Evolutionary conservation across 768 basidiomycete genomes (phyloP), one percentile per base, ranked within the genome.

Genomic region (Russula brevipes): DNA sequence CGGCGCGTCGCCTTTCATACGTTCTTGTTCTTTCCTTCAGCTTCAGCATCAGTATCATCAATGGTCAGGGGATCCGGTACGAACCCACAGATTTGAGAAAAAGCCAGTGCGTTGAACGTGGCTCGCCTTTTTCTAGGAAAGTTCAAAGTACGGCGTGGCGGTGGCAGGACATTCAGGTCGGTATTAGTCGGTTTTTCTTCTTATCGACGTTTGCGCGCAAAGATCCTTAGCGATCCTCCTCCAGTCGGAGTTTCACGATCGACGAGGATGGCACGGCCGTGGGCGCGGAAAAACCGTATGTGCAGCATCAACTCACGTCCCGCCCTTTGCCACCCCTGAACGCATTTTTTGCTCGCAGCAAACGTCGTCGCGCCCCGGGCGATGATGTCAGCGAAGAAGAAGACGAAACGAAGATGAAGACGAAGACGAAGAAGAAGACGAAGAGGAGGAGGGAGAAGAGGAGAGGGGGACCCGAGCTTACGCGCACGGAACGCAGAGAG

Each of bases 401-500:
- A 16, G 75, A 76, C 31, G 79, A 79, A 0, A 76, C 31, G 79
- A 79, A 0, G 78, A 78, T 0, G 79, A 76, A 0, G 75, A 77
- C 0, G 79, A 80, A 1, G 80, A 83, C 2, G 78, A 78, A 10
- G 76, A 79, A 11, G 76, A 78, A 44, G 71, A 77, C 17, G 78
- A 79, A 8, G 80, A 79, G 0, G 77, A 74, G 2, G 71, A 69
- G 3, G 73, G 67, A 4, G 73, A 67, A 4, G 70, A 66, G n/a
- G 69, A 5, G 73, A 73, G 11, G 71, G 6, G 8, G 79, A 69
- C 81, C 78, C 16, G 89, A 89, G 71, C 77, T 94, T 57, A 79
- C 82, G 14, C 85, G 93, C 41, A 75, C 81, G 0, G 86, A 95
- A 73, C 79, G 90, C 62, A 84, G 82, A 66, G 93, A 88, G 36